These are phyloP conservation scores for Erythrobasidium yunnanense DNA, from an alignment of 768 basidiomycete species.

Conservation along the genomic window DNA sequence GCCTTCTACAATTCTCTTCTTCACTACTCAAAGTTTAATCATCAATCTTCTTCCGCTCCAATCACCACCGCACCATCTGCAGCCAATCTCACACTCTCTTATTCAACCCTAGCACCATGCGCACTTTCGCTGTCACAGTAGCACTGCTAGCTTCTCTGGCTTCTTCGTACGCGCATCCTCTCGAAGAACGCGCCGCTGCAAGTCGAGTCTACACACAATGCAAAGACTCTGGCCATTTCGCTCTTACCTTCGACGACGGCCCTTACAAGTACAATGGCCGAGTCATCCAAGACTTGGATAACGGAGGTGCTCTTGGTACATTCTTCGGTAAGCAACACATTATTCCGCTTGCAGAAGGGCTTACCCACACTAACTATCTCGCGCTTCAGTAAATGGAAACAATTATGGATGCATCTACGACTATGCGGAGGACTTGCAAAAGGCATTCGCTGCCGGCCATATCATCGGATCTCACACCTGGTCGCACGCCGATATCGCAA, in stretches of 20 bases:
- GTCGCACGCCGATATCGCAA: constrained; percentile 32
- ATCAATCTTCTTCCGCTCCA: too few relatives aligned
- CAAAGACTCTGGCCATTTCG: constrained; percentile 14
- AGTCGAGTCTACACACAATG: constrained; percentile 13
- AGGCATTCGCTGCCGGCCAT: constrained; percentile 13
- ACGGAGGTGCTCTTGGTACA: constrained; percentile 6
- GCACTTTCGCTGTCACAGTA: too few relatives aligned
- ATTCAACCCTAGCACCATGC: background rate
- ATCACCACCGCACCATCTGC: background rate
- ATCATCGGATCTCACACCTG: constrained; percentile 20
- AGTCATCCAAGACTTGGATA: constrained; percentile 50
- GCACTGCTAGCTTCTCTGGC: background rate
- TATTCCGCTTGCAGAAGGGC: too few relatives aligned
- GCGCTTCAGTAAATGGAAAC: constrained; percentile 11
- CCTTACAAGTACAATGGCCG: constrained; percentile 21
- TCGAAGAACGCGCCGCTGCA: background rate
- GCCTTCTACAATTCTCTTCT: too few relatives aligned
- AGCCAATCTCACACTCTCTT: background rate
- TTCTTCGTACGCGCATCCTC: background rate
- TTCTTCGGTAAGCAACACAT: background rate
- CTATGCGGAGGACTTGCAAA: background rate
- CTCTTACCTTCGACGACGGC: constrained; percentile 22
- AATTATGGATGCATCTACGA: constrained; percentile 21
- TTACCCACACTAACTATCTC: too few relatives aligned
- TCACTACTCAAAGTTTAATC: too few relatives aligned